phyloP scores from a whole-genome alignment of 2,329 filamentous ascomycete species.

The Hypoxylon sp. region DNA sequence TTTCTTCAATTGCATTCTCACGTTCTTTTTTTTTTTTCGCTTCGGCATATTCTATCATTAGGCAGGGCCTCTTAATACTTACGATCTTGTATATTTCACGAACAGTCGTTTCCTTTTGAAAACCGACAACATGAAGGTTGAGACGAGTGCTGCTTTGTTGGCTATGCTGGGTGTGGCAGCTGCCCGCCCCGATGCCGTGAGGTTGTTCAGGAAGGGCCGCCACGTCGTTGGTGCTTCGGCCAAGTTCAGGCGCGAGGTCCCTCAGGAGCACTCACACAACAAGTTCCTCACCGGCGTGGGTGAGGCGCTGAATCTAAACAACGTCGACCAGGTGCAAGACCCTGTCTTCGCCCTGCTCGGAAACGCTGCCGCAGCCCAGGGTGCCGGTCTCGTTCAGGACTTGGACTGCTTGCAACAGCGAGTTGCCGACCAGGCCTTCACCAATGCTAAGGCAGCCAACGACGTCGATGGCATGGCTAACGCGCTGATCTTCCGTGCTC shows the following conservation, averaged over 20 bases:
- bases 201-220: conserved; percentile 39
- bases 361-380: conserved; percentile 62
- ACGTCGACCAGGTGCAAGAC: conserved; percentile 53
- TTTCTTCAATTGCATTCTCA: conserved; percentile 40
- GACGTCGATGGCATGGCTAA: conserved; percentile 69
- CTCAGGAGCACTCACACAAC: conserved; percentile 56
- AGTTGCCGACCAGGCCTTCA: conserved; percentile 72
- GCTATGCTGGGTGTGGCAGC: conserved; percentile 53
- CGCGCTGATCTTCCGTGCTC: conserved; percentile 68
- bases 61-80: conserved; percentile 51
- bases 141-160: conserved; percentile 51
- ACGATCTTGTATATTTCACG: conserved; percentile 35
- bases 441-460: conserved; percentile 68
- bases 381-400: conserved; percentile 59
- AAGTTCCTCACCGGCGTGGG: conserved; percentile 52
- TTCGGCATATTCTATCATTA: conserved; percentile 45
- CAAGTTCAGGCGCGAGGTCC: conserved; percentile 54
- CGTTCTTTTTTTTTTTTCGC: conserved; percentile 51
- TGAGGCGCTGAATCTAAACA: conserved; percentile 52
- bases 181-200: conserved; percentile 54
- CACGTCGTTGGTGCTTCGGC: conserved; percentile 34
- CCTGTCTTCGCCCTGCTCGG: conserved; percentile 59
- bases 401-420: conserved; percentile 64
- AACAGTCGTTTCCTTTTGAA: conserved; percentile 40
- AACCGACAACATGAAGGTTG: conserved; percentile 54